Evolutionary conservation across 768 basidiomycete genomes (phyloP).

Genomic region (Termitomyces sp.): DNA sequence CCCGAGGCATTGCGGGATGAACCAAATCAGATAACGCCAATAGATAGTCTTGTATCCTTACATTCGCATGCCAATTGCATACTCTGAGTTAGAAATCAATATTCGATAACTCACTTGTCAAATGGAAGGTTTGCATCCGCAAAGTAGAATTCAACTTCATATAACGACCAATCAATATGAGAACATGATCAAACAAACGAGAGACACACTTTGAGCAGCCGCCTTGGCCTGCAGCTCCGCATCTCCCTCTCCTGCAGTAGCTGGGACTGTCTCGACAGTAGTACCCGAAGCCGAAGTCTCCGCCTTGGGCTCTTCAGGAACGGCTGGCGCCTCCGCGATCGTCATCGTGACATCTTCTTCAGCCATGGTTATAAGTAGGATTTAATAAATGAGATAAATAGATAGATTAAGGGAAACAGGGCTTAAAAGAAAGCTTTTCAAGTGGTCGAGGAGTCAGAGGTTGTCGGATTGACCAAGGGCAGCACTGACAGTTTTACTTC

Average conservation of each 20-base stretch:
- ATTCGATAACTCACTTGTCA: constrained; percentile 58
- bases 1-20: neutral
- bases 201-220: constrained; percentile 48
- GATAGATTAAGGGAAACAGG: constrained; percentile 2
- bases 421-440: neutral
- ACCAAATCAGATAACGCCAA: neutral
- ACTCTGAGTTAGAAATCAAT: no score
- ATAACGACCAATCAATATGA: neutral
- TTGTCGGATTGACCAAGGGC: neutral
- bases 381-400: constrained; percentile 16
- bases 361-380: constrained; percentile 18
- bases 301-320: constrained; percentile 10
- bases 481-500: constrained; percentile 1
- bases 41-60: neutral
- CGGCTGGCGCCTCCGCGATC: constrained; percentile 7
- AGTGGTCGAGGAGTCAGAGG: neutral
- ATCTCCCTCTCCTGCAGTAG: constrained; percentile 19
- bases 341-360: constrained; percentile 23
- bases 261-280: constrained; percentile 8
- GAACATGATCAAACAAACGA: neutral
- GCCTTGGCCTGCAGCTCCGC: constrained; percentile 45
- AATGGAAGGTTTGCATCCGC: constrained; percentile 94
- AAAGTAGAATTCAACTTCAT: constrained; percentile 92
- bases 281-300: constrained; percentile 9
- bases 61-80: no score